Evolutionary conservation across 2,329 filamentous ascomycete species (phyloP), one percentile per base, ranked within the genome.

Genomic region (Fusarium brachygibbosum): DNA sequence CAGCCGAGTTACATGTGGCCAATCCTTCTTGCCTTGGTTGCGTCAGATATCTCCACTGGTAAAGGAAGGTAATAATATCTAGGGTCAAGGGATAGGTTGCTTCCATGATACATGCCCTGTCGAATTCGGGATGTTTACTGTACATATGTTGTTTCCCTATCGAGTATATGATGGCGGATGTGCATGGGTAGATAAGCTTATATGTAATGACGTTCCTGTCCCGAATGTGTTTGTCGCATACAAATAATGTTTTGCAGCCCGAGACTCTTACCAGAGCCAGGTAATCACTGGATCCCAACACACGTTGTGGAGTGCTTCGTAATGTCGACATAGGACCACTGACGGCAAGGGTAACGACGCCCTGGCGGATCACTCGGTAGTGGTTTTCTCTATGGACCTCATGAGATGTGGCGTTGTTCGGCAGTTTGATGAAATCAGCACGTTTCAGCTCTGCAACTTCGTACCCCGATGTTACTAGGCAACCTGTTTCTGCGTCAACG

Each of bases 401-500:
- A 21, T 51, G 34, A 51, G 19, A 11, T 40, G 48, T 51, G 21
- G 2, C 17, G 14, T 38, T 51, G 14, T 25, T 14, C n/a, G 21
- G 29, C 14, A 51, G 16, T 28, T 28, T 35, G 9, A 45, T 44
- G 29, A 62, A 63, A 28, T 52, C 50, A 9, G 11, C 1, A 25
- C 25, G 32, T 4, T 46, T 34, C 4, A 62, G 9, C 13, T 54
- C 46, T 23, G 57, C 13, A 13, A 63, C 12, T 13, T 63, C 57
- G n/a, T 62, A 46, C 8, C 59, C 59, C n/a, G 57, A 34, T 21
- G 57, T 62, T 19, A 63, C 17, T 6, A 63, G 57, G 19, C 57
- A 63, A 3, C 57, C 59, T 31, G 59, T 63, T 28, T 31, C 29
- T 2, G 34, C 29, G n/a, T 63, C 46, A n/a, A 63, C 48, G 23